Conservation (phyloP, 768 basidiomycete species). For the Phlebiopsis gigantea region DNA sequence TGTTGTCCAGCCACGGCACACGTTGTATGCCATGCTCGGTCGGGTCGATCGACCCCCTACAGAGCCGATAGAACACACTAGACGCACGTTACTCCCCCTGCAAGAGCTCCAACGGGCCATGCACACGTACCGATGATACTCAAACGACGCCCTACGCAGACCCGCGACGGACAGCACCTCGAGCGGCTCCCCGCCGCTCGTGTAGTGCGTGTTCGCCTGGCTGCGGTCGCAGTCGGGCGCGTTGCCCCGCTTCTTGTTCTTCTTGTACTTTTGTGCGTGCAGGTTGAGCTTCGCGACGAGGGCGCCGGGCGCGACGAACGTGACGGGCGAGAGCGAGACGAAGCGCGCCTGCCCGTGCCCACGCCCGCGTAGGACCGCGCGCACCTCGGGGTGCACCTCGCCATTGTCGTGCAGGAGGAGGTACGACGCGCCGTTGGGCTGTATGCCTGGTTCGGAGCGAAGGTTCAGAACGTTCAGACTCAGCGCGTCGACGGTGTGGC, state of each 20-base stretch:
- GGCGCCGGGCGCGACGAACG: slow-evolving; percentile 13
- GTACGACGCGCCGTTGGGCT: slow-evolving; percentile 22
- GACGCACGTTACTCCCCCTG: neutral
- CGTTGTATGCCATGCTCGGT: slow-evolving; percentile 27
- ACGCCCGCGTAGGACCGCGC: neutral
- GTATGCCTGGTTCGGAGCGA: slow-evolving; percentile 15
- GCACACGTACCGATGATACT: slow-evolving; percentile 21
- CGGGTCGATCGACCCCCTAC: slow-evolving; percentile 16
- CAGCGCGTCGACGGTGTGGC: too few species aligned
- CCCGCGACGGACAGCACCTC: slow-evolving; percentile 5
- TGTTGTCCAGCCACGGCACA: slow-evolving; percentile 27
- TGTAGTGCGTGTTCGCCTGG: slow-evolving; percentile 20
- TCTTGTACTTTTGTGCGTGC: slow-evolving; percentile 11
- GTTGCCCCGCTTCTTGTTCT: slow-evolving; percentile 12
- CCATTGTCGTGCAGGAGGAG: slow-evolving; percentile 14
- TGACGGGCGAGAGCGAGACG: slow-evolving; percentile 21
- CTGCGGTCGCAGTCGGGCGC: slow-evolving; percentile 17
- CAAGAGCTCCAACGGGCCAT: too few species aligned
- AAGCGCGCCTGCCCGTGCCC: slow-evolving; percentile 10
- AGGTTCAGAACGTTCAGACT: neutral
- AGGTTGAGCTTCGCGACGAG: slow-evolving; percentile 15
- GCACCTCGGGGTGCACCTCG: neutral
- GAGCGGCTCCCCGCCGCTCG: neutral
- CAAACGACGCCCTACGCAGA: slow-evolving; percentile 16
- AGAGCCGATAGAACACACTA: slow-evolving; percentile 17